Evolutionary conservation across 495 filamentous ascomycete species (phyloP), one percentile per base, ranked within the genome.

Genomic region (Viridothelium virens): DNA sequence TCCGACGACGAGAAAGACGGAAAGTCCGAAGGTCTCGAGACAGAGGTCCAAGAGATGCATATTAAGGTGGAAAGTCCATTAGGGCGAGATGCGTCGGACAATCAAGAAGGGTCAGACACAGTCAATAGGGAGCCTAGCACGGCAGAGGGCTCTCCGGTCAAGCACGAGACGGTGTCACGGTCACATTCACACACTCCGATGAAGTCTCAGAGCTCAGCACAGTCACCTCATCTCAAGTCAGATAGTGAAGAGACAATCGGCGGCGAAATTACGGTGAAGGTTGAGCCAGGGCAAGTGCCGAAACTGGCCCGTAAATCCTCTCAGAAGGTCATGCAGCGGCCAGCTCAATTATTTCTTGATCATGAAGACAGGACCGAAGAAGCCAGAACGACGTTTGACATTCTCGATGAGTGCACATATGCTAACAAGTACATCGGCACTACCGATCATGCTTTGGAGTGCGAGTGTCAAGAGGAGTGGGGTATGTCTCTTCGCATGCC

Each of bases 401-500:
- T 91, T 33, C 91, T 99, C 66, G 77, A 84, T 46, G 82, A 87
- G 66, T 97, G 93, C 73, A 86, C 86, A 39, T 99, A 97, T 76
- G 89, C 89, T 16, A 89, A 90, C 68, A 96, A 91, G 73, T 84
- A 88, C 65, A 87, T 97, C 77, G 94, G 94, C 34, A 86, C 87
- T 69, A 92, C 94, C 12, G 94, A 96, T 70, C 89, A 93, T 82
- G 88, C 88, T 66, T 85, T 97, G 80, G 92, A 95, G 74, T 99
- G 94, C 77, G 94, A 99, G 74, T 99, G 94, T 78, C 80, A 82
- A 64, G 91, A 96, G 77, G 91, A 96, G 80, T 96, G 91, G 91
- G 87, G 94, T 98, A 88, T 84, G 93, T 85, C 59, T 33, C 68
- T 63, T 63, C 38, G n/a, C 46, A 46, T 70, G 38, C 7, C 33